Conservation (phyloP, 2,329 filamentous ascomycete genomes). For the Lecanoromycetidae sp. region DNA sequence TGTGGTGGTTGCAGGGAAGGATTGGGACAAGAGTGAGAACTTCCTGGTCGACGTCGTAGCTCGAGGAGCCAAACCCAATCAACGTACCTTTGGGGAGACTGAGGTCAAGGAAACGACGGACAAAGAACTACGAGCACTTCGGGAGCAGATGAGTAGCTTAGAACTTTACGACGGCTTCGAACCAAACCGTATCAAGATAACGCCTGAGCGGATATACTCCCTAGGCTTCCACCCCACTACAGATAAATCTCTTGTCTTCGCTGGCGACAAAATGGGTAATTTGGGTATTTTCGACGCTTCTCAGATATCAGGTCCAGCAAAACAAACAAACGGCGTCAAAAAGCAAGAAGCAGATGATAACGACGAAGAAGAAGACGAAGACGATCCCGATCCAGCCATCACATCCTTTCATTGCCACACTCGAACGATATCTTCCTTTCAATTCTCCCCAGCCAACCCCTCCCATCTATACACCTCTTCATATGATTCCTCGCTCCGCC, state of each 20-base stretch:
- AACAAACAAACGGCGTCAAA: conserved; percentile 25
- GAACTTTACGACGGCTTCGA: conserved; percentile 73
- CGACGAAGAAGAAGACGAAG: conserved; percentile 56
- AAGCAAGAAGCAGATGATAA: conserved; percentile 32
- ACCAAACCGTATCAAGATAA: conserved; percentile 81
- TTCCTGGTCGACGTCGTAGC: conserved; percentile 51
- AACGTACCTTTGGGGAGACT: conserved; percentile 74
- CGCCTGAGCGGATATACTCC: conserved; percentile 73
- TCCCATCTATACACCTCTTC: conserved; percentile 74
- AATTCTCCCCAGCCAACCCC: conserved; percentile 59
- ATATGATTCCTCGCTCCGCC: conserved; percentile 85
- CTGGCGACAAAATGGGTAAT: conserved; percentile 85
- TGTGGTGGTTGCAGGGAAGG: conserved; percentile 67
- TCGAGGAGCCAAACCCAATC: conserved; percentile 63
- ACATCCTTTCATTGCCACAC: conserved; percentile 83
- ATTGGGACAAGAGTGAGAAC: conserved; percentile 56
- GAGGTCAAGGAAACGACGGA: conserved; percentile 71
- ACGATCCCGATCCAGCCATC: conserved; percentile 61
- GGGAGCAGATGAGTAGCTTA: conserved; percentile 65
- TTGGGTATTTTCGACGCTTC: conserved; percentile 85
- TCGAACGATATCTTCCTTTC: conserved; percentile 74
- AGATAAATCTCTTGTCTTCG: conserved; percentile 80
- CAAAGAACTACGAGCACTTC: conserved; percentile 58
- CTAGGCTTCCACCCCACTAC: conserved; percentile 78
- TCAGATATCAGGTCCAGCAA: conserved; percentile 43